Base-by-base conservation (phyloP, 495 filamentous ascomycete genomes). In the Penicillium antarcticum region DNA sequence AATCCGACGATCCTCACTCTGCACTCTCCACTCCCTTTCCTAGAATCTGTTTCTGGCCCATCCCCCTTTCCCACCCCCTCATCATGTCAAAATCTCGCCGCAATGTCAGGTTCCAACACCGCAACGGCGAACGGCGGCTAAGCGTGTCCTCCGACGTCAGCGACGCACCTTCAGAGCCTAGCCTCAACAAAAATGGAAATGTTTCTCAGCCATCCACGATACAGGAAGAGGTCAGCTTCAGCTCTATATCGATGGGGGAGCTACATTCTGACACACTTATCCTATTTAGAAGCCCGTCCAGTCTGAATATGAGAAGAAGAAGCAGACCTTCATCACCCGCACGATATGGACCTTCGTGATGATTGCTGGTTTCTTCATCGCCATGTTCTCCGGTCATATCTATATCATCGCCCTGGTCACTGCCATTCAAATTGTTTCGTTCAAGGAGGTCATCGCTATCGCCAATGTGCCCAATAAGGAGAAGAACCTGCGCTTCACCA, bases 391-490 rank as follows among this genome's bases (percentile, higher is more conserved):
- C 39, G 95, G 95, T 33, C 95, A 99, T 66, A 91, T 99, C 64
- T 99, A 97, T 73, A 86, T 99, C 56, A 87, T 99, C 65, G 86
- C 79, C 47, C 85, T 97, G 59, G 86, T 97, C 37, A 96, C 94
- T 31, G 88, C 85, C 21, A 80, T 99, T 23, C 95, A 99, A 67
- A 92, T 99, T 61, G 79, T 97, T 47, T 96, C 91, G 11, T 99
- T 97, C 81, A 97, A 97, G 75, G 95, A 99, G 68, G 95, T 99
- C 55, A 97, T 99, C 64, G 91, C 92, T 48, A 99, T 99, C 59
- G 87, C 94, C 56, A 95, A 91, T 68, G 89, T 97, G 8, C 91
- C 92, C 23, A 95, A 89, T 61, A 82, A 87, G 53, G 92, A 92
- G 53, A 86, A 92, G 70, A 89, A 92, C 64, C 76, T 97, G 18